Base-by-base conservation (phyloP, 192 early-diverging fungal genomes). In the Entomortierella parvispora region DNA sequence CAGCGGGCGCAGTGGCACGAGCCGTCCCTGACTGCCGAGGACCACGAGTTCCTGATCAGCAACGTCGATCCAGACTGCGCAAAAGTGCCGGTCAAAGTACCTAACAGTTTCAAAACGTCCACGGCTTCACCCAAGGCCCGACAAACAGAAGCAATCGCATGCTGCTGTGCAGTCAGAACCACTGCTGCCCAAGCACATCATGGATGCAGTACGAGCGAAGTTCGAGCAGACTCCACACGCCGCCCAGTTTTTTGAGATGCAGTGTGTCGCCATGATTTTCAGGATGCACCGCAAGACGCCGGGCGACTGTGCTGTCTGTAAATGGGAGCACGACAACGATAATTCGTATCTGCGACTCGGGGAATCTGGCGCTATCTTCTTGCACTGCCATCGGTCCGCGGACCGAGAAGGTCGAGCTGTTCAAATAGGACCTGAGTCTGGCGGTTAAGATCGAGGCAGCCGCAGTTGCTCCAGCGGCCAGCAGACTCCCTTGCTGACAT, bases 291-390 rank as follows among this genome's bases (percentile, higher is more conserved):
- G 66, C 9, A 33, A 28, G 7, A 11, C n/a, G 29, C 9, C 5
- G 20, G 66, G 66, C 6, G 25, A 68, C 22, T 68, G 66, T 52
- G 66, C 25, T 3, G 34, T 68, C n/a, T 68, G 66, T 29, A 43
- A 37, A 18, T n/a, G 66, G 32, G 48, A 59, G 33, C 57, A 68
- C 20, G 40, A 37, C 9, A 17, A 4, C 1, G 56, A 68, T 8
- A 58, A 68, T 59, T 45, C 43, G 20, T 68, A 31, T 29, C 26
- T 68, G 34, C 49, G 20, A 18, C 55, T 68, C 29, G 18, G 4
- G 17, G 18, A 33, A 25, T 54, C 33, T 31, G 66, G 57, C 17
- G 32, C 20, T 10, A 26, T 68, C 4, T 59, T n/a, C 44, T 42
- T 59, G 22, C 31, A 59, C 48, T 68, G 57, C 40, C 25, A 68